phyloP scores from a whole-genome alignment of 2,329 filamentous ascomycete genomes.

The Calonectria hongkongensis region DNA sequence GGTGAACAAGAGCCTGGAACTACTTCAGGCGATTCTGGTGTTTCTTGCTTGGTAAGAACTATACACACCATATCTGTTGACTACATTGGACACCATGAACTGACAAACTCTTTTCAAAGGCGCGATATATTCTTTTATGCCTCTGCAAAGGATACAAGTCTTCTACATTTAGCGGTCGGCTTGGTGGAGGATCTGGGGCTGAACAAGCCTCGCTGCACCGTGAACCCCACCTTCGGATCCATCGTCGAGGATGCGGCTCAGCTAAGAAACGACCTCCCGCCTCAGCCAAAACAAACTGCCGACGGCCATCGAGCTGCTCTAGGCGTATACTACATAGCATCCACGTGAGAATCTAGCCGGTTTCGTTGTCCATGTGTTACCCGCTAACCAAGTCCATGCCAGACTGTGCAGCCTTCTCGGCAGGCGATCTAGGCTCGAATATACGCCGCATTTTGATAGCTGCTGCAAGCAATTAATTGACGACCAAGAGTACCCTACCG shows the following conservation, averaged over 20 bases:
- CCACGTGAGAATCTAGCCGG: background rate
- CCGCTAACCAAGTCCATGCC: too few species aligned
- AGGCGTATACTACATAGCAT: slow-evolving; percentile 15
- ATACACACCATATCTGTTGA: background rate
- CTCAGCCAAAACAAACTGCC: background rate
- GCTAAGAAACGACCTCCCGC: background rate
- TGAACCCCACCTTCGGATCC: background rate
- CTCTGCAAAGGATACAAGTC: background rate
- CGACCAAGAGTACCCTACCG: too few species aligned
- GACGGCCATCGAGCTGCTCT: background rate
- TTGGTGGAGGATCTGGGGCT: slow-evolving; percentile 13
- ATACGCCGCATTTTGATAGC: too few species aligned
- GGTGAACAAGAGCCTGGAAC: slow-evolving; percentile 20
- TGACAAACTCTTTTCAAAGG: background rate
- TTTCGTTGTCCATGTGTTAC: too few species aligned
- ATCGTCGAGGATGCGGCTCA: slow-evolving; percentile 17
- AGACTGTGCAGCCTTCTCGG: too few species aligned
- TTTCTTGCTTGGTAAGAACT: slow-evolving; percentile 35
- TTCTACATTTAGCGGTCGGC: slow-evolving; percentile 1
- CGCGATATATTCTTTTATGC: background rate
- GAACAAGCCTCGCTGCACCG: background rate
- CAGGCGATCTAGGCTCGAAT: too few species aligned
- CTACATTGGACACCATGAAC: background rate
- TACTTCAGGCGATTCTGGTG: slow-evolving; percentile 30
- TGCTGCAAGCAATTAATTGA: too few species aligned